Evolutionary conservation across 2,329 filamentous ascomycete genomes (phyloP), one percentile per base, ranked within the genome.

Genomic region (Laburnicola sp.): DNA sequence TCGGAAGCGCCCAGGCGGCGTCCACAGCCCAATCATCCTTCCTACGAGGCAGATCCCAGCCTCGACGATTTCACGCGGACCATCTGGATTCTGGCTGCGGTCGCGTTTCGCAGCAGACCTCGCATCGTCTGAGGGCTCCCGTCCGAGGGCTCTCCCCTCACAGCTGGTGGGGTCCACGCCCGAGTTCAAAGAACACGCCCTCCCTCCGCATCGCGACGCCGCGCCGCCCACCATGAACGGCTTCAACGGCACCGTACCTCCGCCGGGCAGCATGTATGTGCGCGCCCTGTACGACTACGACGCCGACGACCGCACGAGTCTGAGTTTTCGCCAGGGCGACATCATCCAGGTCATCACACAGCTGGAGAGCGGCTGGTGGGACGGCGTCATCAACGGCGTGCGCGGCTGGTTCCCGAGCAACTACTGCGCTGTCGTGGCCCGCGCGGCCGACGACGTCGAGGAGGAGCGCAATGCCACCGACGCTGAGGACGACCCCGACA

Each of bases 391-490:
- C 72, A 94, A 97, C 68, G 91, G 92, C 52, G 89, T 96, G 62
- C 87, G 94, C 70, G 94, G 94, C 71, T 99, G 94, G 94, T 99
- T 99, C 73, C 94, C 94, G 32, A 97, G 93, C 80, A 99, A 99
- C 74, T 99, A 99, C 77, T 97, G 94, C 77, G 86, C 91, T 60
- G 85, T 94, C 57, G 88, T 97, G 64, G 83, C 85, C 53, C 86
- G 85, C 63, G 82, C 87, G 44, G 87, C 90, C 62, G 89, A 95
- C 56, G 78, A 88, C 36, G 81, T 83, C 36, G 79, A 87, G 27
- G 86, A 89, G 47, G 76, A 81, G 10, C 77, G 78, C 57, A 80
- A 82, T 45, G 83, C 81, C 60, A 80, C 78, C 44, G 73, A 81
- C 47, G 79, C 83, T 48, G 82, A 81, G 22, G 69, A 72, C 48